Evolutionary conservation across 164 flowering plant genomes (phyloP).

Genomic region (Vitis amurensis): DNA sequence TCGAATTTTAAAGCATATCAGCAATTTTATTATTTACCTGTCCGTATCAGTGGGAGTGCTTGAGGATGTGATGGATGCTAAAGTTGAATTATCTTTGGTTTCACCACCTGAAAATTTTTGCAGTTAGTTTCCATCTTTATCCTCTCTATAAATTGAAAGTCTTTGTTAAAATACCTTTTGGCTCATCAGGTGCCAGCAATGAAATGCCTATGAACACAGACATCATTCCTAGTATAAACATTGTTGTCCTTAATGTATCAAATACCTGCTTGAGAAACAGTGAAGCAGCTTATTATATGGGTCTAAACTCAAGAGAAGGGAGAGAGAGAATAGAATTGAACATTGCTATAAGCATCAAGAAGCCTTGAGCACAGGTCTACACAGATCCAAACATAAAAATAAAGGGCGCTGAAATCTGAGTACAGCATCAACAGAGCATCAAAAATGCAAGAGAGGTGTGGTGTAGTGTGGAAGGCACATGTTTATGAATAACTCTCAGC

Average conservation of each 20-base stretch:
- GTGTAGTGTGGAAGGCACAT: no score
- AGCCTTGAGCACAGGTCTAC: background rate
- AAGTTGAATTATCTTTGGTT: constrained; percentile 55
- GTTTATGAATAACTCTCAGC: background rate
- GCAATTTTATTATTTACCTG: constrained; percentile 42
- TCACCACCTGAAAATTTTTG: constrained; percentile 57
- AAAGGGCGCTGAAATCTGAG: background rate
- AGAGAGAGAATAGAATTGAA: background rate
- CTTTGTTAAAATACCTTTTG: constrained; percentile 57
- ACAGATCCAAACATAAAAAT: background rate
- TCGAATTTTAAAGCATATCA: no score
- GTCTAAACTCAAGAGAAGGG: constrained; percentile 5
- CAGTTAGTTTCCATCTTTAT: constrained; percentile 1
- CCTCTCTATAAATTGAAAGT: background rate
- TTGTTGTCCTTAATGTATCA: constrained; percentile 74
- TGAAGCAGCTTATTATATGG: background rate
- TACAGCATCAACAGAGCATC: background rate
- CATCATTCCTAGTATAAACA: constrained; percentile 86
- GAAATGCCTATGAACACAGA: constrained; percentile 91
- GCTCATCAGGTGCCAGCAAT: constrained; percentile 92
- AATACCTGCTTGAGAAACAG: constrained; percentile 61
- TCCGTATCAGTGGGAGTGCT: constrained; percentile 46
- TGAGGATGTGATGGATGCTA: constrained; percentile 44
- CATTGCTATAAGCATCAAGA: background rate
- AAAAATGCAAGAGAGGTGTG: background rate